These are phyloP conservation scores for Rauvolfia tetraphylla DNA, from an alignment of 257 asterid species.

Conservation along the genomic window DNA sequence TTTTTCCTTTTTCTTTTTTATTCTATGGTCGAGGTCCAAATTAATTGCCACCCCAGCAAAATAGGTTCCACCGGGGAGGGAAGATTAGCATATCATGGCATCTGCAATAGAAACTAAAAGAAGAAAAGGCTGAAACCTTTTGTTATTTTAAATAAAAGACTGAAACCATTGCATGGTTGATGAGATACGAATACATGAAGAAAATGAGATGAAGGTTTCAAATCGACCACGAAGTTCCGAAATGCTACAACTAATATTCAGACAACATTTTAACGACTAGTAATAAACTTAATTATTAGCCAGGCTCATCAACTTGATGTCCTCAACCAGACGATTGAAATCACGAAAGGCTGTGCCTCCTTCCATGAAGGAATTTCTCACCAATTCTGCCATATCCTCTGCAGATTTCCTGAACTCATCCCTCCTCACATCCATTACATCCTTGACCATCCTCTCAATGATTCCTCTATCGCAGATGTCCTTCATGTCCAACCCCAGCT, in stretches of 20 bases:
- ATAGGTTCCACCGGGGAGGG: too few species aligned
- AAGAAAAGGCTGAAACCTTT: too few species aligned
- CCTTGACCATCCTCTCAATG: constrained; percentile 40
- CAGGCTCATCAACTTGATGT: constrained; percentile 12
- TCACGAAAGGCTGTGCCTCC: constrained; percentile 42
- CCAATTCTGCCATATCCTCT: constrained; percentile 23
- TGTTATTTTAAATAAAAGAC: too few species aligned
- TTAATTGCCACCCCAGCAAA: too few species aligned
- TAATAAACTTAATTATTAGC: not conserved
- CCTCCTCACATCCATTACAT: constrained; percentile 45
- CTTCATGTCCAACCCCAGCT: constrained; percentile 50
- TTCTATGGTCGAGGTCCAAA: too few species aligned
- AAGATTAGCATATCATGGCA: too few species aligned
- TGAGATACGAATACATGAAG: not conserved
- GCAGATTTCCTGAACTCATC: constrained; percentile 37
- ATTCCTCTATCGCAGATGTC: constrained; percentile 44
- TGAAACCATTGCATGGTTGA: not conserved
- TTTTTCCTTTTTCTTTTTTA: too few species aligned
- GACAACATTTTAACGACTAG: not conserved
- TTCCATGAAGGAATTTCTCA: constrained; percentile 23
- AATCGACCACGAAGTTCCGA: not conserved
- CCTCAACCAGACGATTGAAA: constrained; percentile 39
- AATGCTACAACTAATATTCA: not conserved
- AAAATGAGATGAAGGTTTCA: not conserved
- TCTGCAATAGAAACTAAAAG: too few species aligned